Percentiles rank a stretch among this genome's conserved stretches.
Evolutionary conservation across 768 basidiomycete genomes (phyloP).

Genomic region (Coprinopsis sp.): DNA sequence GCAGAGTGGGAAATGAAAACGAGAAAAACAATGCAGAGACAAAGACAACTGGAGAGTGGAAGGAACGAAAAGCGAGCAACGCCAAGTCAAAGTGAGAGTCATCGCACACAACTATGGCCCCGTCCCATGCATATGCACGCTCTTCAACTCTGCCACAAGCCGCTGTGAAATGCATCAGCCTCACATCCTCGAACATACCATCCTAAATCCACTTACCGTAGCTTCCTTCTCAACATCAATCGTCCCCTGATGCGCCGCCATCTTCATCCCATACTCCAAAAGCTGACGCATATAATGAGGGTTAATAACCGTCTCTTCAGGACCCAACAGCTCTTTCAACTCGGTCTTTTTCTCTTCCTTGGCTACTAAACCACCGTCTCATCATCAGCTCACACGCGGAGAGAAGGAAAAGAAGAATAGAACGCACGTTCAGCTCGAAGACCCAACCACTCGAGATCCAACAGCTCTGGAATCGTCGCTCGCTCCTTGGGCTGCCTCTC

Average conservation of each 20-base stretch:
- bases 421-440: slow-evolving; percentile 51
- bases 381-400: slow-evolving; percentile 3
- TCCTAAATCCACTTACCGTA: slow-evolving; percentile 37
- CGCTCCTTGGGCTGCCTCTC: slow-evolving; percentile 75
- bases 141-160: slow-evolving; percentile 59
- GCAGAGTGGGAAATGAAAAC: too few species aligned
- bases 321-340: slow-evolving; percentile 32
- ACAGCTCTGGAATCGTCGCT: slow-evolving; percentile 80
- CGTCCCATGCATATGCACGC: too few species aligned
- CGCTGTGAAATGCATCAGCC: slow-evolving; percentile 34
- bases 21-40: too few species aligned
- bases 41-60: too few species aligned
- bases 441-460: slow-evolving; percentile 73
- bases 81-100: too few species aligned
- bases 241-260: slow-evolving; percentile 41
- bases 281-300: slow-evolving; percentile 78
- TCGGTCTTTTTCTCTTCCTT: neutral
- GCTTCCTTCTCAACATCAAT: slow-evolving; percentile 52
- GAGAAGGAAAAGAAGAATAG: neutral
- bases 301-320: slow-evolving; percentile 69
- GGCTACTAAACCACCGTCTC: slow-evolving; percentile 19
- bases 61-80: too few species aligned
- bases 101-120: too few species aligned
- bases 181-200: neutral
- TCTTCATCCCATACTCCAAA: slow-evolving; percentile 62